Evolutionary conservation across 169 alveolate genomes (phyloP).

Genomic region (Theileria annulata): DNA sequence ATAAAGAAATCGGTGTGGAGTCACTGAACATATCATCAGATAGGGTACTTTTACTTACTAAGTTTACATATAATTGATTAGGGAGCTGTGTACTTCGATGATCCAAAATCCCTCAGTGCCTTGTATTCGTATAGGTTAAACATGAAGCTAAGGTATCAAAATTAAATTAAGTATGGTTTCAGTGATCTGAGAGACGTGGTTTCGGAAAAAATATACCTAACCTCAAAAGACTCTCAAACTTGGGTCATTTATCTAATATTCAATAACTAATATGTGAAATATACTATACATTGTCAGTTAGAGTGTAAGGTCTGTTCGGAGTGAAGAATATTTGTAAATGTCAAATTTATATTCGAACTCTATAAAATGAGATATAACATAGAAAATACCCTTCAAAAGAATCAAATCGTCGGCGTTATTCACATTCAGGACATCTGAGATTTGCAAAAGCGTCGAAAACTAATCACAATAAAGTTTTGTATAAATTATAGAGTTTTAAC

Average conservation of each 20-base stretch:
- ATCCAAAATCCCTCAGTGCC: background rate
- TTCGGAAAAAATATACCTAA: background rate
- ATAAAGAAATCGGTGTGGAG: background rate
- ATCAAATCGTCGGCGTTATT: conserved; percentile 32
- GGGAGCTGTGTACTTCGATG: background rate
- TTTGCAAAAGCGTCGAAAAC: conserved; percentile 31
- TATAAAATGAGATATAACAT: background rate
- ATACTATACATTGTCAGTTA: background rate
- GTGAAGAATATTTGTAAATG: conserved; percentile 7
- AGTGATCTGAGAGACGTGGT: background rate
- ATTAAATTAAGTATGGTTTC: background rate
- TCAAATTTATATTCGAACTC: conserved; percentile 12
- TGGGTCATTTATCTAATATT: background rate
- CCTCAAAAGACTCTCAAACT: background rate
- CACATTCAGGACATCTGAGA: conserved; percentile 53
- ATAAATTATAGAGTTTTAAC: background rate
- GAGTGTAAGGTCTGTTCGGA: conserved; percentile 5
- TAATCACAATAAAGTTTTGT: background rate
- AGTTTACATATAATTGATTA: background rate
- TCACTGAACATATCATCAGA: background rate
- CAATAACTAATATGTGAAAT: background rate
- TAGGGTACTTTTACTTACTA: conserved; percentile 1
- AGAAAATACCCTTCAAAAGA: conserved; percentile 31
- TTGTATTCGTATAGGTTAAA: background rate
- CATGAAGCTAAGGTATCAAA: background rate